Percentiles rank a stretch among this genome's conserved stretches.
Evolutionary conservation across 768 basidiomycete genomes (phyloP).

Genomic region (Lactarius sanguifluus): DNA sequence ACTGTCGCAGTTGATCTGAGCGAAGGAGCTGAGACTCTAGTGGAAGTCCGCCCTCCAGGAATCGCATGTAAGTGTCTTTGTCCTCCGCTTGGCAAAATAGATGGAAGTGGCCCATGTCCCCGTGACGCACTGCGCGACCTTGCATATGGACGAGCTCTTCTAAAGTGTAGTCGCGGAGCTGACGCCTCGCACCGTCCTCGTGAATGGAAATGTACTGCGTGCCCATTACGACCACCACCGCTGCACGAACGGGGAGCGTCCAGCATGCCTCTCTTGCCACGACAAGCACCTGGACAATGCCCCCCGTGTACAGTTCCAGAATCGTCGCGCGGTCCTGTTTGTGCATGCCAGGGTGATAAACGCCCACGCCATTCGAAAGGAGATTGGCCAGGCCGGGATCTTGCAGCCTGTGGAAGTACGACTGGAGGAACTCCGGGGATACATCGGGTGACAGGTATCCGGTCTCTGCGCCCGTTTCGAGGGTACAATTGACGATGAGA

Average conservation of each 20-base stretch:
- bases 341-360: slow-evolving; percentile 75
- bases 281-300: slow-evolving; percentile 75
- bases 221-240: slow-evolving; percentile 85
- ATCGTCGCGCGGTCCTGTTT: slow-evolving; percentile 68
- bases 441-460: slow-evolving; percentile 63
- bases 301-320: slow-evolving; percentile 79
- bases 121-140: slow-evolving; percentile 66
- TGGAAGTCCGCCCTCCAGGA: slow-evolving; percentile 86
- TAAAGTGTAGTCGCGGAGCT: slow-evolving; percentile 76
- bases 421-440: slow-evolving; percentile 56
- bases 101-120: slow-evolving; percentile 64
- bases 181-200: slow-evolving; percentile 53
- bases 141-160: slow-evolving; percentile 91
- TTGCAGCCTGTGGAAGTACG: slow-evolving; percentile 55
- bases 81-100: slow-evolving; percentile 90
- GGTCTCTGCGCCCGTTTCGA: slow-evolving; percentile 63
- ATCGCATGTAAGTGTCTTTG: slow-evolving; percentile 75
- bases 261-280: slow-evolving; percentile 84
- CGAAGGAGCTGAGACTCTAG: slow-evolving; percentile 78
- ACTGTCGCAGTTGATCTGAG: slow-evolving; percentile 46
- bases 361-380: slow-evolving; percentile 81
- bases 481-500: slow-evolving; percentile 83
- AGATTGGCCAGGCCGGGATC: slow-evolving; percentile 68
- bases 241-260: slow-evolving; percentile 82
- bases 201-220: slow-evolving; percentile 75